Conservation (phyloP, 345 rosid species). For the Trapa incisa region DNA sequence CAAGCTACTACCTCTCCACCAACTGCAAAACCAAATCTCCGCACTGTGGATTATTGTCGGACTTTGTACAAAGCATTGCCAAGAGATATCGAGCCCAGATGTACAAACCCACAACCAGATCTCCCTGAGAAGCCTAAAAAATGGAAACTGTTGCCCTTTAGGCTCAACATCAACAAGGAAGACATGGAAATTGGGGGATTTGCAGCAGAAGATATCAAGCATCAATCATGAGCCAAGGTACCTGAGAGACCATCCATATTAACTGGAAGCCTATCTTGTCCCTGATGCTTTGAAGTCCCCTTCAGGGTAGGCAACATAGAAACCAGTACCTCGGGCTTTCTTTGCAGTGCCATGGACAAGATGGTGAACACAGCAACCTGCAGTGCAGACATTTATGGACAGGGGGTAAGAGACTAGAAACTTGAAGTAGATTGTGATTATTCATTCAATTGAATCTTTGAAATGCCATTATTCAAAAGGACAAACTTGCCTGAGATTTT, state of each 20-base stretch:
- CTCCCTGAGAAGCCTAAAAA: constrained; percentile 47
- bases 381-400: constrained; percentile 4
- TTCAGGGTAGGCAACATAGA: constrained; percentile 29
- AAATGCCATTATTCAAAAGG: not conserved
- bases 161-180: not conserved
- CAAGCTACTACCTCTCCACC: constrained; percentile 40
- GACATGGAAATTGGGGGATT: not conserved
- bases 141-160: not conserved
- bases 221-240: constrained; percentile 6
- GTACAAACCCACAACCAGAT: constrained; percentile 51
- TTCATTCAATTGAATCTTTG: not conserved
- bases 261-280: constrained; percentile 55
- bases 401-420: not conserved
- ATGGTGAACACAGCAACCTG: constrained; percentile 70
- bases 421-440: not conserved
- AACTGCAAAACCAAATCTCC: constrained; percentile 57
- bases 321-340: constrained; percentile 58
- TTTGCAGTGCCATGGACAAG: constrained; percentile 44
- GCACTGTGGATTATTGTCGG: constrained; percentile 43
- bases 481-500: constrained; percentile 38
- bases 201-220: not conserved
- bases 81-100: constrained; percentile 42
- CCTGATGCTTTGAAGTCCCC: constrained; percentile 43
- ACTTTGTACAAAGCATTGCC: constrained; percentile 36
- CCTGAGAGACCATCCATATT: constrained; percentile 57